These are phyloP conservation scores for Fusarium coffeatum DNA, from an alignment of 2,329 filamentous ascomycete genomes.

Conservation along the genomic window DNA sequence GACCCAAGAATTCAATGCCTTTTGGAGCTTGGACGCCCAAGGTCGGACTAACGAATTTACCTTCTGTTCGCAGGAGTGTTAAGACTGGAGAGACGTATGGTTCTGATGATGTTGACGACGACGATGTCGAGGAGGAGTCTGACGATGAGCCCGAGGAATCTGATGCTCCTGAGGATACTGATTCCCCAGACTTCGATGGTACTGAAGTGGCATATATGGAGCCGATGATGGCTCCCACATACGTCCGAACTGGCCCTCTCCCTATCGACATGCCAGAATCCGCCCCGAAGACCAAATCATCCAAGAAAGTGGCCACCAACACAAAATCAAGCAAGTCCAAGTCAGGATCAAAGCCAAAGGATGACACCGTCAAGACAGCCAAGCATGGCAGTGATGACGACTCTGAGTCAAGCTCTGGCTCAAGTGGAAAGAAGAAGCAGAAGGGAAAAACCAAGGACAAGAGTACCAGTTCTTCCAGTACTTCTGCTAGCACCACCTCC, in stretches of 20 bases:
- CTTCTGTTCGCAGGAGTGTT: background rate
- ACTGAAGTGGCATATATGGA: background rate
- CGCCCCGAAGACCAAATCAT: background rate
- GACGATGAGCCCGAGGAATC: background rate
- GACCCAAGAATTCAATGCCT: background rate
- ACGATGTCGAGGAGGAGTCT: background rate
- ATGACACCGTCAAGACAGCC: background rate
- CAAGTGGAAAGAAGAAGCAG: background rate
- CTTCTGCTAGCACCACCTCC: background rate
- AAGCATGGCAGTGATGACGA: slow-evolving; percentile 1
- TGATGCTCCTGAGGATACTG: background rate
- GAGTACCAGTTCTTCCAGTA: background rate
- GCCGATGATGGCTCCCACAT: slow-evolving; percentile 15
- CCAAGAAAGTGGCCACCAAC: background rate
- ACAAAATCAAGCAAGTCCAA: background rate
- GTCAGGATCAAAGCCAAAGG: background rate
- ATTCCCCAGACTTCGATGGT: background rate
- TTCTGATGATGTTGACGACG: background rate
- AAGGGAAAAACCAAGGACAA: slow-evolving; percentile 6
- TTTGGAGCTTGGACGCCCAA: background rate
- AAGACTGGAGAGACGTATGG: background rate
- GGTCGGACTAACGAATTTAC: background rate
- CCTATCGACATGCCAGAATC: background rate
- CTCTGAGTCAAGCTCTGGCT: background rate
- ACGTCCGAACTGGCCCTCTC: background rate